These are phyloP conservation scores for Solanum chaucha DNA, from an alignment of 257 asterid species.

Conservation along the genomic window DNA sequence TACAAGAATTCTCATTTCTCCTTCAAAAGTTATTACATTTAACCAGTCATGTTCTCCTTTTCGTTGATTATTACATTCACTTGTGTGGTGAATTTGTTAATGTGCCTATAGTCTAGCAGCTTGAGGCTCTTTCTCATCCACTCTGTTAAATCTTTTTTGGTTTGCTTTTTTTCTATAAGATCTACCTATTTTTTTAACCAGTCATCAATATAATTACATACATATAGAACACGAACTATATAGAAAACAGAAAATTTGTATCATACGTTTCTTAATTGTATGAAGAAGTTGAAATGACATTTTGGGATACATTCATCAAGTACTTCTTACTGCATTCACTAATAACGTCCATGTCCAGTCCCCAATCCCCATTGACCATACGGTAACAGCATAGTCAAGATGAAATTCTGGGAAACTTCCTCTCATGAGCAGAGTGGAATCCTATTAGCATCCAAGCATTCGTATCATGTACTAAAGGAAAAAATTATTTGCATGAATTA, in stretches of 20 bases:
- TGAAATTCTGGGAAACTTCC: not conserved
- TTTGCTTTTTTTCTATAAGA: not conserved
- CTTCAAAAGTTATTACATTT: not conserved
- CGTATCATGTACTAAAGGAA: not conserved
- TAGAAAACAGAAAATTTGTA: not conserved
- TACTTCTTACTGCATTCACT: not conserved
- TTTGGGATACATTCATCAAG: not conserved
- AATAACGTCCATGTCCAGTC: not conserved
- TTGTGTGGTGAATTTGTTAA: not conserved
- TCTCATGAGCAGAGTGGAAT: not conserved
- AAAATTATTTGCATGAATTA: constrained; percentile 3
- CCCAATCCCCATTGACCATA: not conserved
- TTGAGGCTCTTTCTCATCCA: not conserved
- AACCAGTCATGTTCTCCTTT: not conserved
- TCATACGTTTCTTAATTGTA: not conserved
- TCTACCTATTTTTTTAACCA: not conserved
- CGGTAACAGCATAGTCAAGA: not conserved
- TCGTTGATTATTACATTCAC: not conserved
- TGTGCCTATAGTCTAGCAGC: not conserved
- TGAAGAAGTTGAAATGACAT: not conserved
- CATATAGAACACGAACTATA: not conserved
- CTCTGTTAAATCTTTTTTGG: not conserved
- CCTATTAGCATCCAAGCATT: not conserved
- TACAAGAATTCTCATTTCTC: not conserved
- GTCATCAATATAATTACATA: not conserved